phyloP scores from a whole-genome alignment of 805 yeast species.

The Candida pseudoglaebosa region DNA sequence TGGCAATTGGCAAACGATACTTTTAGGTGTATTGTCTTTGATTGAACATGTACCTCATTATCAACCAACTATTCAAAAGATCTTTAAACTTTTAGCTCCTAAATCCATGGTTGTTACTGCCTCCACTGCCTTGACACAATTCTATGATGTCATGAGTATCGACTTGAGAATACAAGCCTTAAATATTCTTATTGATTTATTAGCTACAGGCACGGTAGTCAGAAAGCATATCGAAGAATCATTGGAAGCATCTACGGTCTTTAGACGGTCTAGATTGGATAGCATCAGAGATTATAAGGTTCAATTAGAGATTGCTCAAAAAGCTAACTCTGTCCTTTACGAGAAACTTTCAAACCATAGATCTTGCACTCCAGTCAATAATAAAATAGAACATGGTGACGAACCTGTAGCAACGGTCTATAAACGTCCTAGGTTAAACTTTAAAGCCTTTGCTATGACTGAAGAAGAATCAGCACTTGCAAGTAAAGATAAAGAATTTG shows the following conservation, averaged over 20 bases:
- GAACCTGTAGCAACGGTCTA: conserved; percentile 3
- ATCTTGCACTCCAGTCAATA: not conserved
- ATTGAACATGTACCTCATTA: conserved; percentile 57
- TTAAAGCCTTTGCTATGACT: conserved; percentile 36
- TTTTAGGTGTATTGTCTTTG: conserved; percentile 67
- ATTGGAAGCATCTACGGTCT: conserved; percentile 55
- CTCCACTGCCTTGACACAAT: conserved; percentile 47
- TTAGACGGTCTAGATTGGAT: conserved; percentile 68
- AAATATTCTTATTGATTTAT: conserved; percentile 58
- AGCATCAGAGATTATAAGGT: conserved; percentile 55
- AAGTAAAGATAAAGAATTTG: conserved; percentile 39
- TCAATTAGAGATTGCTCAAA: conserved; percentile 48
- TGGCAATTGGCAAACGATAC: conserved; percentile 79
- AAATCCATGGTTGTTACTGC: conserved; percentile 46
- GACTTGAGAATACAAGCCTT: conserved; percentile 55
- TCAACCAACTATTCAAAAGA: conserved; percentile 43
- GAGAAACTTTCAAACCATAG: conserved; percentile 10
- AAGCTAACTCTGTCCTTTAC: conserved; percentile 19
- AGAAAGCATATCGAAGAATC: conserved; percentile 65
- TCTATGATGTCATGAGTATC: conserved; percentile 48
- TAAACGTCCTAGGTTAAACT: conserved; percentile 23
- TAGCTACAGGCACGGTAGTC: conserved; percentile 55
- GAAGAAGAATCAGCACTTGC: conserved; percentile 37
- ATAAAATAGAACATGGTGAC: conserved; percentile 1
- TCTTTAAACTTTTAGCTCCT: conserved; percentile 59